Conservation (phyloP, 2,329 filamentous ascomycete genomes). For the Fusarium secorum region DNA sequence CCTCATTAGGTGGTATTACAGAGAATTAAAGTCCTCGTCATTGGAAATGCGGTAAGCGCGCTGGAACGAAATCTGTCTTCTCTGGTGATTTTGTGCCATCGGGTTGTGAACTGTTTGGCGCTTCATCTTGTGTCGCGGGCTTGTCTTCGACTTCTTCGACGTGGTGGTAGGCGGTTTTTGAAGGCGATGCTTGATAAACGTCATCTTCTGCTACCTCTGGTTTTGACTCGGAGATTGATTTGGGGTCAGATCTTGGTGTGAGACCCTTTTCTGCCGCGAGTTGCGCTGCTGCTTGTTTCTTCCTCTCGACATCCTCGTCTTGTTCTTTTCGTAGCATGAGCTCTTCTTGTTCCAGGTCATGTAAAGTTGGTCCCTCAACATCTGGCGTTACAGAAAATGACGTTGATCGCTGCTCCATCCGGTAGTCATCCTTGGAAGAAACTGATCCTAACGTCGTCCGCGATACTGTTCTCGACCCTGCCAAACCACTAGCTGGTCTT, state of each 20-base stretch:
- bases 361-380: slow-evolving; percentile 55
- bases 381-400: slow-evolving; percentile 48
- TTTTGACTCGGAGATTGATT: slow-evolving; percentile 33
- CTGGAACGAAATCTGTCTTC: slow-evolving; percentile 60
- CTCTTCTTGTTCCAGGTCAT: slow-evolving; percentile 63
- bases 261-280: slow-evolving; percentile 61
- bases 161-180: slow-evolving; percentile 18
- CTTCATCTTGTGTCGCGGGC: background rate
- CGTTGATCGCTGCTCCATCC: slow-evolving; percentile 36
- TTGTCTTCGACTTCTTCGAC: slow-evolving; percentile 12
- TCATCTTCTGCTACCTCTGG: slow-evolving; percentile 47
- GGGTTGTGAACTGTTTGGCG: slow-evolving; percentile 32
- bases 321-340: slow-evolving; percentile 60
- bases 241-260: slow-evolving; percentile 30
- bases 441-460: slow-evolving; percentile 63
- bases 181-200: slow-evolving; percentile 28
- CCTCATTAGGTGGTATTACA: slow-evolving; percentile 30
- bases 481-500: slow-evolving; percentile 50
- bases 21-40: slow-evolving; percentile 40
- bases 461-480: slow-evolving; percentile 62
- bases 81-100: slow-evolving; percentile 15
- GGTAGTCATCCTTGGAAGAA: slow-evolving; percentile 46
- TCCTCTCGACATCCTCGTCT: slow-evolving; percentile 60
- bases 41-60: slow-evolving; percentile 64
- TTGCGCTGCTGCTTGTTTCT: slow-evolving; percentile 60